Evolutionary conservation across 2,329 filamentous ascomycete genomes (phyloP), one percentile per base, ranked within the genome.

Genomic region (Colletotrichum cordylinicola): DNA sequence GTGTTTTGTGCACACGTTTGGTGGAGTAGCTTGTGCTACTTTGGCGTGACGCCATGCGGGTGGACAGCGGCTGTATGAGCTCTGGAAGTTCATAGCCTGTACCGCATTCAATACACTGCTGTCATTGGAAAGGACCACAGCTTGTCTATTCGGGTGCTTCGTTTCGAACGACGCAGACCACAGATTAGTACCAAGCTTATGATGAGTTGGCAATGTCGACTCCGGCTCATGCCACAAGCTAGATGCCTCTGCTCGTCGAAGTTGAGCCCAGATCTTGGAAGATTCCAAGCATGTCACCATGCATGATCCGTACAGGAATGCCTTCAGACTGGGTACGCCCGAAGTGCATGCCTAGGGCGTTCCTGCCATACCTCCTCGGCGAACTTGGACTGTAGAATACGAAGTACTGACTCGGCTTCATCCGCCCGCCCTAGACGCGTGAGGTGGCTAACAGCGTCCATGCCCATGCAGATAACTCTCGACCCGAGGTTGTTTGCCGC

Each of bases 391-490:
- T 83, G 81, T n/a, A 88, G 73, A 6, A 87, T 73, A 39, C 83
- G 79, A 6, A 85, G 82, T 2, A 90, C 80, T 12, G 81, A 79
- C 55, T 86, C 82, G 0, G 88, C 88, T 77, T 88, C 85, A 6
- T 83, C 81, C 8, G 81, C 81, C 77, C 84, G 81, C 12, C 88
- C 87, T 2, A 82, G 81, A 35, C 84, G 82, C 15, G 83, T 82
- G n/a, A 90, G 80, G 68, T 87, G 83, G 62, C 85, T 85, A 68
- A 88, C 84, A 0, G 88, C 88, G 70, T 90, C 80, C 72, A 80
- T 78, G n/a, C 77, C 80, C 79, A 81, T 79, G 31, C 60, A 77
- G 39, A 72, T 74, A 16, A 68, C 73, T 21, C 76, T 74, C 33
- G 64, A 61, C 12, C 64, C 29, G n/a, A 74, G 66, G 12, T 37